Conservation (phyloP, 2,329 filamentous ascomycete genomes). For the Fusarium coicis region DNA sequence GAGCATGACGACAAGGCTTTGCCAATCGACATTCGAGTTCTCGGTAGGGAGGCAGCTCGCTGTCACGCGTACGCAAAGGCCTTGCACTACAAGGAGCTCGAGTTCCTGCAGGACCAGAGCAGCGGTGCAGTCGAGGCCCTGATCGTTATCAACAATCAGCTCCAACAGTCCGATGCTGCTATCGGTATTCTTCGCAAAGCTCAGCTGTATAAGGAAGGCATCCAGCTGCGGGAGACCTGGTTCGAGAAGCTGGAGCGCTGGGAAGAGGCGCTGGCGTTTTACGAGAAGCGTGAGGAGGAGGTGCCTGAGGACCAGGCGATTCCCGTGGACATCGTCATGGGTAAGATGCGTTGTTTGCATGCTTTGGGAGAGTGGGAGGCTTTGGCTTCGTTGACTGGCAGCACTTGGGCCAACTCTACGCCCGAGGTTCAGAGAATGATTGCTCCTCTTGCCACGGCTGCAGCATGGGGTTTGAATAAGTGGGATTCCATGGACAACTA, state of each 20-base stretch:
- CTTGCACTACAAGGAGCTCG: conserved; percentile 97
- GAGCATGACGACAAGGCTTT: conserved; percentile 99
- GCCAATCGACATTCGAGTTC: conserved; percentile 93
- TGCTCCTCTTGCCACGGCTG: conserved; percentile 91
- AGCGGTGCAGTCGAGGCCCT: conserved; percentile 94
- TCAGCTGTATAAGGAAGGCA: conserved; percentile 91
- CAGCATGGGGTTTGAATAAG: conserved; percentile 94
- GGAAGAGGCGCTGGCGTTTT: conserved; percentile 95
- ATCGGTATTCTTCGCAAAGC: conserved; percentile 98
- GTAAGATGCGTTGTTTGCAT: conserved; percentile 98
- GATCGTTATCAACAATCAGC: conserved; percentile 99
- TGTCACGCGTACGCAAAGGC: conserved; percentile 99
- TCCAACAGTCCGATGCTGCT: conserved; percentile 97
- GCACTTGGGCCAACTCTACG: conserved; percentile 91
- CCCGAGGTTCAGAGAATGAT: conserved; percentile 90
- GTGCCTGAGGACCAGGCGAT: conserved; percentile 65
- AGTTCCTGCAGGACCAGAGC: conserved; percentile 98
- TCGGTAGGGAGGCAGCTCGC: conserved; percentile 93
- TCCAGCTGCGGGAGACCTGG: conserved; percentile 97
- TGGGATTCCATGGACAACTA: conserved; percentile 99
- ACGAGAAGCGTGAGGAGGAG: conserved; percentile 84
- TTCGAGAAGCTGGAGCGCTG: conserved; percentile 98
- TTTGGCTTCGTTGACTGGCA: conserved; percentile 86
- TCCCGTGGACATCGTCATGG: conserved; percentile 97
- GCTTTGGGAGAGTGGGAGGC: conserved; percentile 98